Percentiles rank a stretch among this genome's conserved stretches.
These are phyloP conservation scores for Kockovaella imperatae DNA, from an alignment of 768 basidiomycete genomes.

Conservation along the genomic window DNA sequence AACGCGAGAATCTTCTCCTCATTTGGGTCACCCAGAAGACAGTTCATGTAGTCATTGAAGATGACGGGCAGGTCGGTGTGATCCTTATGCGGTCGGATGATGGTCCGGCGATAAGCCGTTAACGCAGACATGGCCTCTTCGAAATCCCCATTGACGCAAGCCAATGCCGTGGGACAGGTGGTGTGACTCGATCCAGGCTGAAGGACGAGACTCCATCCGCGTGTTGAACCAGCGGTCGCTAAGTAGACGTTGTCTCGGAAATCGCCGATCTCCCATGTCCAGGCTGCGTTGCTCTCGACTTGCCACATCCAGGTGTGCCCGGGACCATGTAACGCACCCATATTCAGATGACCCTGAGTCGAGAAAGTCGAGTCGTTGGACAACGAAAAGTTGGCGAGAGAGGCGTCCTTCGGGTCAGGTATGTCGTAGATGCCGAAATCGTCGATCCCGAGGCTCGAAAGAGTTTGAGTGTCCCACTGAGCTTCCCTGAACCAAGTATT, in stretches of 20 bases:
- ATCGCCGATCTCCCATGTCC: background rate
- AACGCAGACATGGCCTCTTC: background rate
- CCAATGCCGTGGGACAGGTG: background rate
- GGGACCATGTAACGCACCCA: background rate
- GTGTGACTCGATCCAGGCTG: background rate
- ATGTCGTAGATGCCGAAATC: background rate
- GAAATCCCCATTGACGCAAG: background rate
- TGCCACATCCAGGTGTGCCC: background rate
- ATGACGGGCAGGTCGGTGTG: slow-evolving; percentile 2
- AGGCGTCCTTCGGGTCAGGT: background rate
- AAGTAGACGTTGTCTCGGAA: background rate
- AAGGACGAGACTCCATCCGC: background rate
- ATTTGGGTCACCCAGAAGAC: slow-evolving; percentile 2
- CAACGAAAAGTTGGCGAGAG: background rate
- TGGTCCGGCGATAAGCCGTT: background rate
- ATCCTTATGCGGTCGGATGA: background rate
- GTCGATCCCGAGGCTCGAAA: background rate
- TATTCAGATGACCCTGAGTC: background rate
- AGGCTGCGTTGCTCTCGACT: slow-evolving; percentile 2
- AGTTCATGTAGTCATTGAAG: slow-evolving; percentile 8
- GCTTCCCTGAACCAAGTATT: slow-evolving; percentile 2
- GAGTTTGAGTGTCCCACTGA: background rate
- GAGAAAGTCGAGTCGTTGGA: background rate
- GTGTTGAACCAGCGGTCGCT: background rate
- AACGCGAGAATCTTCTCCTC: slow-evolving; percentile 4